Conservation (phyloP, 306 rosid species). For the Casuarina cunninghamiana region DNA sequence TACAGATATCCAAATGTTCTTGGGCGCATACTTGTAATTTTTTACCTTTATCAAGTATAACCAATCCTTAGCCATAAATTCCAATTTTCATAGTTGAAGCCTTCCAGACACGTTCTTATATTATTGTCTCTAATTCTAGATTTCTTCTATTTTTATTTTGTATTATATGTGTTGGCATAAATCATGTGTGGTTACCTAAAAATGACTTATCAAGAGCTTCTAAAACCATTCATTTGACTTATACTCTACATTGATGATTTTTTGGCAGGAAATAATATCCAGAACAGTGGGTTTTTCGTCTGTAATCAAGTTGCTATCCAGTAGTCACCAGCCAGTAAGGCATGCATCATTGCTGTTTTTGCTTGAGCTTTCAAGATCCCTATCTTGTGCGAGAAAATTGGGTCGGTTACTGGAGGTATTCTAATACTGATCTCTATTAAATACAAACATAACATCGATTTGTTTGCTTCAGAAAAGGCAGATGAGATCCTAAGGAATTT, state of each 20-base stretch:
- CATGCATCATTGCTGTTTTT: conserved; percentile 39
- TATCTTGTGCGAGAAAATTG: conserved; percentile 39
- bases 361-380: conserved; percentile 46
- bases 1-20: neutral
- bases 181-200: neutral
- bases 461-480: conserved; percentile 42
- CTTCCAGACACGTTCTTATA: neutral
- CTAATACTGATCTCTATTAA: conserved; percentile 38
- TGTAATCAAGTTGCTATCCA: conserved; percentile 34
- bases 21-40: neutral
- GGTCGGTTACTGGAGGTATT: conserved; percentile 41
- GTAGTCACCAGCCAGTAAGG: conserved; percentile 31
- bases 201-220: neutral
- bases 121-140: neutral
- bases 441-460: conserved; percentile 27
- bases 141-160: neutral
- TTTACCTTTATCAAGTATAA: neutral
- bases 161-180: neutral
- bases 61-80: neutral
- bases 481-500: conserved; percentile 42
- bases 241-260: neutral
- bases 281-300: conserved; percentile 22
- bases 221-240: neutral
- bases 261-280: conserved; percentile 40
- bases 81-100: neutral